Evolutionary conservation across 2,329 filamentous ascomycete species (phyloP), one percentile per base, ranked within the genome.

Genomic region (Blumeriella jaapii): DNA sequence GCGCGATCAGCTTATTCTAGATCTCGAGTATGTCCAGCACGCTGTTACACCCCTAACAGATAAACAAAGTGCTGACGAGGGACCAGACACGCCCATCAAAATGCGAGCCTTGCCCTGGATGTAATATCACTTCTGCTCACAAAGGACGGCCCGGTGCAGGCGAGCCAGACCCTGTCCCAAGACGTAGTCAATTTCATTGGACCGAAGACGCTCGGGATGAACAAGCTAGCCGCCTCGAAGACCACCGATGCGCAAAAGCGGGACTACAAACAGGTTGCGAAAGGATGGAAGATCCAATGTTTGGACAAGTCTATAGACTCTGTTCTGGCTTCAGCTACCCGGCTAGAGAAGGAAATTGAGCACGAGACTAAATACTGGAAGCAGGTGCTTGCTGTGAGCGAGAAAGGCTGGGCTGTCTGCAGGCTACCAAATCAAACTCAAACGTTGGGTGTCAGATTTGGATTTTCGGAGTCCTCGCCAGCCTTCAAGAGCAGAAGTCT

Each of bases 361-460:
- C 73, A 75, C 18, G 91, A 98, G 61, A 78, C 78, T 2, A 78
- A 71, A 49, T 98, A 93, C 58, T 98, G 91, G 91, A 71, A 81
- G 36, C 80, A 93, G 49, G 71, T 96, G 2, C 63, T 93, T 29
- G 73, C 76, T 7, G 76, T 96, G 28, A 85, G 80, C 45, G 74
- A 85, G 46, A 78, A 77, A 36, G 86, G 87, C 4, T 98, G 91
- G 89, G 78, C 82, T 13, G 64, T 96, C 12, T 89, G 80, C 47
- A 72, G 81, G 31, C 63, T 91, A 25, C 84, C 85, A 0, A 66
- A 76, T 5, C 78, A 89, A 47, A 67, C 68, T 31, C 74, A 83
- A 47, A 78, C 76, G 0, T 66, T 96, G 31, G 86, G 81, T 13
- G 89, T 96, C 22, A 77, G 82, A 44, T 95, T 89, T 59, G 91